Base-by-base conservation (phyloP, 352 stramenopile species). In the Globisporangium echinulatum region DNA sequence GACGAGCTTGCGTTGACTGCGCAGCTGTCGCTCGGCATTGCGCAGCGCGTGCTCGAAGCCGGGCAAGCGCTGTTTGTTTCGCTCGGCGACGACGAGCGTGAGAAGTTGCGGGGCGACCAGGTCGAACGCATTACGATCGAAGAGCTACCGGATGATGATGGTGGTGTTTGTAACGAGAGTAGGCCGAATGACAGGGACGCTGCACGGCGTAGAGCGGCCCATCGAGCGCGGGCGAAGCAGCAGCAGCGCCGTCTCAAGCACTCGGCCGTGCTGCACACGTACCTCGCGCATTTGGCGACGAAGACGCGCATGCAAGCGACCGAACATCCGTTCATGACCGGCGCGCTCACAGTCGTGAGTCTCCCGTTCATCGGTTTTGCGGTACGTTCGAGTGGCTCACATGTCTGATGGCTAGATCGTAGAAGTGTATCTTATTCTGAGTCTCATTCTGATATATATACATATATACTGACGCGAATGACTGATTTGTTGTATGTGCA, bases 281-380 rank as follows among this genome's bases (percentile, higher is more conserved):
- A 80, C 49, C 49, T 90, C n/a, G 58, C 71, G 25, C 56, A 74
- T n/a, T 19, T 88, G 39, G 69, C 76, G 39, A 67, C 59, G 49
- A 63, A 64, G 51, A 79, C 75, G 5, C 69, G 77, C 9, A 49
- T 77, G 36, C 61, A 68, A 49, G 82, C 71, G 10, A 59, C 56
- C 0, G 77, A 87, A 11, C 80, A 91, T 47, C 81, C 84, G 42
- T 86, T 82, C 44, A 39, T 83, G 11, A 77, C 81, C 36, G 84
- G 81, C 47, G 71, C 77, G n/a, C 64, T 90, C 33, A 74, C 77
- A 53, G 71, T 75, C 14, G 70, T 71, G 1, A 72, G 77, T n/a
- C 55, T 93, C 49, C 84, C 84, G 5, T 91, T 93, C 60, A 79
- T 93, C 46, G 84, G 84, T 3, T 67, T 93, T n/a, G 77, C 70